Percentiles rank a stretch among this genome's conserved stretches.
Conservation (phyloP, 257 asterid genomes). For the Misopates orontium region DNA sequence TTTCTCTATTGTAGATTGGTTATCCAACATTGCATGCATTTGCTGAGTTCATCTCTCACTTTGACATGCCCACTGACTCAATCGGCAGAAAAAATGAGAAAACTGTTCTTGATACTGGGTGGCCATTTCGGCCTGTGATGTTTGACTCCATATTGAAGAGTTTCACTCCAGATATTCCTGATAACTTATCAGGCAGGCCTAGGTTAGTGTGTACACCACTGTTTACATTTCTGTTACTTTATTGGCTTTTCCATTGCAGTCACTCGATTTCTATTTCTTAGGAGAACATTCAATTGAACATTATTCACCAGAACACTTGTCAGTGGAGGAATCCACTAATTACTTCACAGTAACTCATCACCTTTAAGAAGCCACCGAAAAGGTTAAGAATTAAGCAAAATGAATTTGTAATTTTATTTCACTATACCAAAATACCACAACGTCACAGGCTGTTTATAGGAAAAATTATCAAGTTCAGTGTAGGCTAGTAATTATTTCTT, state of each 20-base stretch:
- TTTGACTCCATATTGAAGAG: constrained; percentile 63
- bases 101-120: constrained; percentile 51
- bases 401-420: too few relatives aligned
- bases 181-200: constrained; percentile 71
- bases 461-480: too few relatives aligned
- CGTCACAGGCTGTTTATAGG: too few relatives aligned
- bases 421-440: too few relatives aligned
- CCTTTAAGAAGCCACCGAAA: too few relatives aligned
- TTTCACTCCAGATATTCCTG: constrained; percentile 73
- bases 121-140: constrained; percentile 73
- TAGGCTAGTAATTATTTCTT: too few relatives aligned
- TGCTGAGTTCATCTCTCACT: constrained; percentile 72
- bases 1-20: constrained; percentile 54
- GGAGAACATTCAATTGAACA: too few relatives aligned
- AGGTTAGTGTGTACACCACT: constrained; percentile 46
- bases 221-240: constrained; percentile 22
- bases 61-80: constrained; percentile 50
- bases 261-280: not conserved
- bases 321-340: too few relatives aligned
- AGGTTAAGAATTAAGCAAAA: too few relatives aligned
- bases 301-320: too few relatives aligned
- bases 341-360: too few relatives aligned
- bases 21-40: constrained; percentile 78
- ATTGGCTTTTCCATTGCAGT: constrained; percentile 10
- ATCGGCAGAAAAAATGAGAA: constrained; percentile 47